Evolutionary conservation across 106 monocot species (phyloP).

Genomic region (Phalaenopsis equestris): DNA sequence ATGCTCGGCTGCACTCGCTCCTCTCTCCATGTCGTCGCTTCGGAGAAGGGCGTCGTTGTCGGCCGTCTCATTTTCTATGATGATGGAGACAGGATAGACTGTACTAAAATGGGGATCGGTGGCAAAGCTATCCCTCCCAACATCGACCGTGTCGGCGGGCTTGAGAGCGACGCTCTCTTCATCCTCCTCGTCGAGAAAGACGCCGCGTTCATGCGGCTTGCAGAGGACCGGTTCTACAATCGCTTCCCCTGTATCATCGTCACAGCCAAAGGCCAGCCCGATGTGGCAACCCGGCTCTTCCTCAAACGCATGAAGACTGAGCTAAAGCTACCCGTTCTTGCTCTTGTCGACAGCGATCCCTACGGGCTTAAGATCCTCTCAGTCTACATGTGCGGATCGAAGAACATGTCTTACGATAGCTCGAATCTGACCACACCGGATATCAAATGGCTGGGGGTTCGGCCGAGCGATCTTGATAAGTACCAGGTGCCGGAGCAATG

Average conservation of each 20-base stretch:
- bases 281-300: slow-evolving; percentile 89
- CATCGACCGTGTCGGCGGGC: slow-evolving; percentile 69
- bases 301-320: slow-evolving; percentile 74
- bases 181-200: slow-evolving; percentile 97
- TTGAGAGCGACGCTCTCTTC: slow-evolving; percentile 90
- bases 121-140: slow-evolving; percentile 99
- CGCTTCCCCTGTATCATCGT: slow-evolving; percentile 96
- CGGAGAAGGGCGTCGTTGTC: slow-evolving; percentile 97
- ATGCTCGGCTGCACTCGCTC: slow-evolving; percentile 95
- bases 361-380: slow-evolving; percentile 95
- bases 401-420: slow-evolving; percentile 98
- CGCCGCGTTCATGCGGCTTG: slow-evolving; percentile 94
- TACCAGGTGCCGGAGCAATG: slow-evolving; percentile 93
- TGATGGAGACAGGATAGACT: slow-evolving; percentile 87
- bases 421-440: slow-evolving; percentile 91
- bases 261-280: slow-evolving; percentile 95
- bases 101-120: slow-evolving; percentile 93
- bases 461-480: slow-evolving; percentile 90
- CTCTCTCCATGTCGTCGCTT: slow-evolving; percentile 91
- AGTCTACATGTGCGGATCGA: slow-evolving; percentile 98
- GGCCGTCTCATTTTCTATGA: slow-evolving; percentile 85
- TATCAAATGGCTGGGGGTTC: slow-evolving; percentile 92
- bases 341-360: slow-evolving; percentile 91
- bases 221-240: slow-evolving; percentile 96
- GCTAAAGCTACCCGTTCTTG: slow-evolving; percentile 78